Base-by-base conservation (phyloP, 768 basidiomycete species). In the Butyriboletus loyo region DNA sequence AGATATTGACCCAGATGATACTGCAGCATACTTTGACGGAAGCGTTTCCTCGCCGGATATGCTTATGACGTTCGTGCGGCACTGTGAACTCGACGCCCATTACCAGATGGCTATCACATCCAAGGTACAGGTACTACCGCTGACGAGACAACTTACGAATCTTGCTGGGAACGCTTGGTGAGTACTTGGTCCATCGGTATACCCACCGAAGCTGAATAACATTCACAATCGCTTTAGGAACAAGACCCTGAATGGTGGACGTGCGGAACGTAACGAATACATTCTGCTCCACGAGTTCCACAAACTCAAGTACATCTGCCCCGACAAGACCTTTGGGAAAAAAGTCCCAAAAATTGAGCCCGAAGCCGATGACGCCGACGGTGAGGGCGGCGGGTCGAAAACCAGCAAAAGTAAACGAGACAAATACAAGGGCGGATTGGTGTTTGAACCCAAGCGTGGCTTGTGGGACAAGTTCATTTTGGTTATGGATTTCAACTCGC, bases 401-500 rank as follows among this genome's bases (percentile, higher is more conserved):
- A 68, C 76, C 4, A 71, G 73, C 28, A 91, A 91, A 62, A 74
- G 76, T 38, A 91, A 87, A 65, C 83, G 85, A 46, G 96, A 98
- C 73, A 98, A 98, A 73, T 99, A 92, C 76, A 97, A 98, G 73
- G 97, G 97, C 68, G 97, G 97, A 70, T 79, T 98, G 47, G 97
- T 99, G 19, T 94, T 99, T 58, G 92, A 97, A 53, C 97, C 97
- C 2, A 95, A 97, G 73, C 79, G 91, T 49, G 92, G 95, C 11
- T 75, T 99, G 36, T 98, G 92, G 91, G 97, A 98, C 75, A 95
- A 86, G 62, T 97, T 79, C 66, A 89, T 98, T 70, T 80, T 99
- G 17, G 97, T 99, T 71, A 99, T 99, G 97, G 97, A 99, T 70
- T 99, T 98, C 85, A 99, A 99, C 72, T 97, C 94, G 55, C 78